Evolutionary conservation across 2,329 filamentous ascomycete species (phyloP), one percentile per base, ranked within the genome.

Genomic region (Bipolaris oryzae): DNA sequence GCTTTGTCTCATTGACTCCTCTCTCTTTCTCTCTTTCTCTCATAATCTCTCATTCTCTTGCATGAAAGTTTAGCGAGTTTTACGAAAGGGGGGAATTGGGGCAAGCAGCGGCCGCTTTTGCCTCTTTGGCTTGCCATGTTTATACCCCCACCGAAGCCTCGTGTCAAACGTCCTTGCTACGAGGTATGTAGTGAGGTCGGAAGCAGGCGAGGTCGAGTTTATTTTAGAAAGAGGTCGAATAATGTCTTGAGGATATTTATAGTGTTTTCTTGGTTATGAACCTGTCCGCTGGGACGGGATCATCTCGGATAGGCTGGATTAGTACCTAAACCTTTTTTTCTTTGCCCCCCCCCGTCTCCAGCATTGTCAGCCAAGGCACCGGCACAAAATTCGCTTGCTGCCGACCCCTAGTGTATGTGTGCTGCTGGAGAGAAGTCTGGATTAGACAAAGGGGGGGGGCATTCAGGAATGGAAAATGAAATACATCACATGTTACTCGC

Each of bases 221-320:
- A 44, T 41, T 53, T 53, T 60, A 60, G 41, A 54, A 54, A 47
- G 21, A 52, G 42, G 55, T 68, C 48, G 39, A 59, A 64, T 67
- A 68, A 68, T 67, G 64, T 68, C 65, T 67, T 61, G 65, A 68
- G 58, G 63, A 67, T 67, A 59, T 65, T 46, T 57, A 28, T 33
- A 37, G 41, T 34, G 53, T 47, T 31, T 55, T 49, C 57, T 56
- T 50, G 53, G 37, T 39, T 55, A 53, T 21, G 2, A 28, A 28
- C 57, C 51, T 50, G 55, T 63, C 57, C 59, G 57, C 61, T 66
- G 61, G 51, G 58, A 61, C 46, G 63, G 23, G 45, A 48, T 59
- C 50, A 45, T 59, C 50, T 61, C 57, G 61, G 63, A 66, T 59
- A 42, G 61, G 41, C 48, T 56, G 48, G 48, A 52, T 34, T 11